phyloP scores from a whole-genome alignment of 441 rosid species.

The Cnidoscolus chayamansa region DNA sequence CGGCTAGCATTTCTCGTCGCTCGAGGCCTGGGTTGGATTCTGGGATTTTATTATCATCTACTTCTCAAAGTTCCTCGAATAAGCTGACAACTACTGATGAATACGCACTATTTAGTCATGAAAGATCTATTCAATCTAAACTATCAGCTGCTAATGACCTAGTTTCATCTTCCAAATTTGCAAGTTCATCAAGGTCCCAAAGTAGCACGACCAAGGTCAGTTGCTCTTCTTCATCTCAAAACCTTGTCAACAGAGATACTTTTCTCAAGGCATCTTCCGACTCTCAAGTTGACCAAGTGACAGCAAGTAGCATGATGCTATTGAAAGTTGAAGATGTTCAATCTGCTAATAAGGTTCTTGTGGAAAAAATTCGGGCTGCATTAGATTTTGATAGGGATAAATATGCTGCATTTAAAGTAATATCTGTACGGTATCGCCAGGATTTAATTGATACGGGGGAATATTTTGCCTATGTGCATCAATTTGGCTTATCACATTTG shows the following conservation, averaged over 20 bases:
- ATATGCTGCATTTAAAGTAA: slow-evolving; percentile 36
- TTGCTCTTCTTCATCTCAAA: slow-evolving; percentile 29
- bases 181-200: slow-evolving; percentile 31
- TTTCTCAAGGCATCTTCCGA: slow-evolving; percentile 9
- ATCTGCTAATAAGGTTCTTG: slow-evolving; percentile 42
- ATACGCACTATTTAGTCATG: slow-evolving; percentile 1
- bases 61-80: not conserved
- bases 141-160: slow-evolving; percentile 1
- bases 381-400: slow-evolving; percentile 38
- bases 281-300: slow-evolving; percentile 20
- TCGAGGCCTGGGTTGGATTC: slow-evolving; percentile 1
- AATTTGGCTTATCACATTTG: slow-evolving; percentile 44
- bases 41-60: slow-evolving; percentile 4
- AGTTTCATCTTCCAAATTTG: slow-evolving; percentile 16
- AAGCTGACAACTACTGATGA: not conserved
- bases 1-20: slow-evolving; percentile 16
- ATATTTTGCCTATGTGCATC: slow-evolving; percentile 43
- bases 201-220: slow-evolving; percentile 24
- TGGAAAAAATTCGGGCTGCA: slow-evolving; percentile 43
- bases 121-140: slow-evolving; percentile 5
- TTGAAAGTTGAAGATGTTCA: slow-evolving; percentile 36
- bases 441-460: slow-evolving; percentile 22
- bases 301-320: slow-evolving; percentile 19
- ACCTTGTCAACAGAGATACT: slow-evolving; percentile 20
- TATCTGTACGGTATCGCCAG: slow-evolving; percentile 37